phyloP scores from a whole-genome alignment of 176 grass and related monocot genomes.

The Dendrocalamus sinicus region DNA sequence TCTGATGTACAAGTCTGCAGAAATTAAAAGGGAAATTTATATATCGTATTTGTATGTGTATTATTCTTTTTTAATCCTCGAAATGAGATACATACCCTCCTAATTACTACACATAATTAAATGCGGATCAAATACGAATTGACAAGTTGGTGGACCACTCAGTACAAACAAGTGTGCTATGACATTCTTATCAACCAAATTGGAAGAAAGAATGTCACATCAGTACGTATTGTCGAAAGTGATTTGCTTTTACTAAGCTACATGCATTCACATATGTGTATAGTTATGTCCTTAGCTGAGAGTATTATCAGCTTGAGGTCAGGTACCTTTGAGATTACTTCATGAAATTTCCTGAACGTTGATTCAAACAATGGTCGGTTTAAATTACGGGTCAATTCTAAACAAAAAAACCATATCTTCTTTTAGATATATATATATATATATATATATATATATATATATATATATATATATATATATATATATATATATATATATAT shows the following conservation, averaged over 20 bases:
- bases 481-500: too few relatives aligned
- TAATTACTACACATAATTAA: neutral
- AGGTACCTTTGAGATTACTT: neutral
- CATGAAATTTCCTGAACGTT: neutral
- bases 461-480: too few relatives aligned
- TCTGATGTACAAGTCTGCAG: neutral
- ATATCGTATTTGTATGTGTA: neutral
- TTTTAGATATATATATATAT: too few relatives aligned
- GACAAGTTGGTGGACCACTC: neutral
- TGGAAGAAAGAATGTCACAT: neutral
- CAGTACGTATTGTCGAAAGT: neutral
- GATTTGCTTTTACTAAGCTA: neutral
- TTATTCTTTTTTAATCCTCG: neutral
- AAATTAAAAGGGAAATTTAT: neutral
- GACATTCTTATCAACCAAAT: constrained; percentile 10
- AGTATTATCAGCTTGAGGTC: too few relatives aligned
- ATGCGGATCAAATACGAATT: neutral
- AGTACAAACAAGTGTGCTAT: neutral
- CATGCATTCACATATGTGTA: neutral
- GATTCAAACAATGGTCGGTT: neutral
- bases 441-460: too few relatives aligned
- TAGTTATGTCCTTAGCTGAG: neutral
- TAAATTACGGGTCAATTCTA: too few relatives aligned
- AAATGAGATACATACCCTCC: neutral
- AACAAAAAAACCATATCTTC: too few relatives aligned